Percentiles rank a stretch among this genome's conserved stretches.
Evolutionary conservation across 495 filamentous ascomycete genomes (phyloP).

Genomic region (Penicillium desertorum): DNA sequence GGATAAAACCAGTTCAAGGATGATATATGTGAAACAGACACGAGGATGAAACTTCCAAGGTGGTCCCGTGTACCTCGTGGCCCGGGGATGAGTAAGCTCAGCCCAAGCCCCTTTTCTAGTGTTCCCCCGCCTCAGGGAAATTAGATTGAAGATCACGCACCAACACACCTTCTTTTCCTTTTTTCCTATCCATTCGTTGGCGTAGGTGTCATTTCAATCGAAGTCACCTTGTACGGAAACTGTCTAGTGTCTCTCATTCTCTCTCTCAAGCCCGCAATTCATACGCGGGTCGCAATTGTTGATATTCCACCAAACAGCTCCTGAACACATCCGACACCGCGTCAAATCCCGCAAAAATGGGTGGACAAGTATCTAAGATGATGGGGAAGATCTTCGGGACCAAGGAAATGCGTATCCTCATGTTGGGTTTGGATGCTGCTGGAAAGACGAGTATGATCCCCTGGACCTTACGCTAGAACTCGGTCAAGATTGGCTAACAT

Average conservation of each 20-base stretch:
- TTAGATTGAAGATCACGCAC: slow-evolving; percentile 11
- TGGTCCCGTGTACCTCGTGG: slow-evolving; percentile 11
- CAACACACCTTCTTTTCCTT: slow-evolving; percentile 7
- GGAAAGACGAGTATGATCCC: slow-evolving; percentile 84
- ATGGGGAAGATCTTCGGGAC: slow-evolving; percentile 98
- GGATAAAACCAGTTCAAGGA: background rate
- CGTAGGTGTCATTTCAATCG: background rate
- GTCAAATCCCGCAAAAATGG: slow-evolving; percentile 56
- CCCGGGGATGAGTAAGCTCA: slow-evolving; percentile 33
- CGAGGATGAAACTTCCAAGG: background rate
- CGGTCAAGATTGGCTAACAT: slow-evolving; percentile 16
- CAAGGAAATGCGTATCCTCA: slow-evolving; percentile 96
- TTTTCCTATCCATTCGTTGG: slow-evolving; percentile 3
- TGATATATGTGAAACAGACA: background rate
- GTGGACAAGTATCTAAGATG: slow-evolving; percentile 79
- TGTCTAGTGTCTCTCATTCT: background rate
- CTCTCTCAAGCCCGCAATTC: background rate
- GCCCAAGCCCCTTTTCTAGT: slow-evolving; percentile 38
- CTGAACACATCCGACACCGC: slow-evolving; percentile 14
- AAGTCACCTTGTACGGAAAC: background rate
- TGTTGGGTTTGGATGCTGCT: slow-evolving; percentile 96
- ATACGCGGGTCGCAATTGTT: slow-evolving; percentile 8
- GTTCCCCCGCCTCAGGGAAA: slow-evolving; percentile 30
- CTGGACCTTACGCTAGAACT: slow-evolving; percentile 1
- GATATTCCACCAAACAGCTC: slow-evolving; percentile 5